These are phyloP conservation scores for Picochlorum sp. DNA, from an alignment of 139 green algal species.

Conservation along the genomic window DNA sequence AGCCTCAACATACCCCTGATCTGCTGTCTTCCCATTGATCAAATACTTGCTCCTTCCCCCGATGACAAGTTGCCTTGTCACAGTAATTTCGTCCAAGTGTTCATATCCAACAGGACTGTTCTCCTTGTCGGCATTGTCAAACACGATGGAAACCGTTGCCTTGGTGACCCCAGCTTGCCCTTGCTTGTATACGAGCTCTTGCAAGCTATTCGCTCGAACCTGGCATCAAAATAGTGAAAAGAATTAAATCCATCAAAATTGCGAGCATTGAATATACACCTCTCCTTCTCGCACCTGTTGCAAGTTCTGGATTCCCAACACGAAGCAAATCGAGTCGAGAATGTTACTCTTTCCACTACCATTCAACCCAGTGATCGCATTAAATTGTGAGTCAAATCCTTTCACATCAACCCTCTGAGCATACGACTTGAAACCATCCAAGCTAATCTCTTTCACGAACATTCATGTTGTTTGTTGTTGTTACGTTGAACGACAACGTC, in stretches of 20 bases:
- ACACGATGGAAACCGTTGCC: constrained; percentile 93
- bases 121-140: constrained; percentile 83
- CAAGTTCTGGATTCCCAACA: constrained; percentile 94
- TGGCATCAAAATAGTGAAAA: constrained; percentile 28
- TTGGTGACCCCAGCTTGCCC: constrained; percentile 96
- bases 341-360: constrained; percentile 98
- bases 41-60: constrained; percentile 95
- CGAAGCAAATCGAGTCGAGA: constrained; percentile 98
- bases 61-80: constrained; percentile 93
- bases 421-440: constrained; percentile 99
- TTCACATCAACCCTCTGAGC: constrained; percentile 74
- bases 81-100: constrained; percentile 83
- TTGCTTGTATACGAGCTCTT: constrained; percentile 99
- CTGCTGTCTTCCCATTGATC: constrained; percentile 90
- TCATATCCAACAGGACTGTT: constrained; percentile 81
- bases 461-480: constrained; percentile 49
- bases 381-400: constrained; percentile 91
- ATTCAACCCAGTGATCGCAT: constrained; percentile 98
- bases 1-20: constrained; percentile 40
- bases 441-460: constrained; percentile 90
- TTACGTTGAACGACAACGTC: no score
- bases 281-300: constrained; percentile 48
- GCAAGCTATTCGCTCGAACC: constrained; percentile 84
- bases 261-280: neutral
- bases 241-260: neutral